Conservation (phyloP, 768 basidiomycete species). For the Neoboletus brunneissimus region DNA sequence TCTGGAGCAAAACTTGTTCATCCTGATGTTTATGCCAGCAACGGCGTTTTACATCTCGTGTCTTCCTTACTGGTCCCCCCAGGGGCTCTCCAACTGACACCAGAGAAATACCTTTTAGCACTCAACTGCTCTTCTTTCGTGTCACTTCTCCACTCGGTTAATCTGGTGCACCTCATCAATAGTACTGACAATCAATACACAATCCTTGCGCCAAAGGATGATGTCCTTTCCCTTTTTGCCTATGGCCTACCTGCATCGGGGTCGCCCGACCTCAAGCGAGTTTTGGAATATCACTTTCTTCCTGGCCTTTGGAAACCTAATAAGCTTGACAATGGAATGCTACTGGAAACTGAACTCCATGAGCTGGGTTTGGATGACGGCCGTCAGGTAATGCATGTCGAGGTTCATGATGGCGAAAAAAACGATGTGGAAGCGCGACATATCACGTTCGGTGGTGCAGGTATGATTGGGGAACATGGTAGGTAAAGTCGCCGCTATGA, state of each 20-base stretch:
- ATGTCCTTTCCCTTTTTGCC: conserved; percentile 64
- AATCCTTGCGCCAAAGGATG: conserved; percentile 89
- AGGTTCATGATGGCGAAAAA: conserved; percentile 53
- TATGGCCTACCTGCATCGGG: conserved; percentile 60
- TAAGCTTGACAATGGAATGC: conserved; percentile 68
- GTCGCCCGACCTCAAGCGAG: conserved; percentile 63
- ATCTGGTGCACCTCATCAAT: conserved; percentile 69
- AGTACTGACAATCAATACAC: conserved; percentile 70
- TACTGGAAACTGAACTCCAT: conserved; percentile 76
- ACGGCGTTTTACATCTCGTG: conserved; percentile 91
- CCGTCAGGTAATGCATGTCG: conserved; percentile 68
- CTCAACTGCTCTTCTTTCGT: conserved; percentile 92
- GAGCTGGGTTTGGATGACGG: conserved; percentile 67
- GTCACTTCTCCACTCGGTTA: conserved; percentile 78
- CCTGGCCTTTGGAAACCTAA: conserved; percentile 72
- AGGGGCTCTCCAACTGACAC: conserved; percentile 74
- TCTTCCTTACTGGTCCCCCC: conserved; percentile 78
- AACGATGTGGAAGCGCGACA: conserved; percentile 46
- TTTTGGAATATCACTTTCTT: conserved; percentile 88
- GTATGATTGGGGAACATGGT: conserved; percentile 77
- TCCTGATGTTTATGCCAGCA: conserved; percentile 89
- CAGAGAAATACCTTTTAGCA: conserved; percentile 92
- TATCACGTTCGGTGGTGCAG: conserved; percentile 81
- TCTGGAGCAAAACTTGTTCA: conserved; percentile 60
- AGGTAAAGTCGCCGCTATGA: conserved; percentile 27